phyloP scores from a whole-genome alignment of 2,329 filamentous ascomycete species.

The Venturia asperata region DNA sequence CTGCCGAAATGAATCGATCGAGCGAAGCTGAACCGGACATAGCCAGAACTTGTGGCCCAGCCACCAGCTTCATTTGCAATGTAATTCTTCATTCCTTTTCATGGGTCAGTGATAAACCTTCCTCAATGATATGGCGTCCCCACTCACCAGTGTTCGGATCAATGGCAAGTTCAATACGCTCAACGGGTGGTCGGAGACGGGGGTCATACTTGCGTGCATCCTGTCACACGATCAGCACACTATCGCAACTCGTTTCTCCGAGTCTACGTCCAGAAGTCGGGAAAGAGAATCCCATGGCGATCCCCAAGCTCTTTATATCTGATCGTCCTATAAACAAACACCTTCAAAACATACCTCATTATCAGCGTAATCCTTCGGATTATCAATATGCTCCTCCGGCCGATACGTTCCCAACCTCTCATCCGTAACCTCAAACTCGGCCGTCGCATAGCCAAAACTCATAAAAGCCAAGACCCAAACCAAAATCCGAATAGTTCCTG shows the following conservation, averaged over 20 bases:
- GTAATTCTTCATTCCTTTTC: conserved; percentile 92
- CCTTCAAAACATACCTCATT: conserved; percentile 13
- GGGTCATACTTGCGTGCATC: conserved; percentile 79
- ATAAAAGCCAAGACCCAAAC: conserved; percentile 51
- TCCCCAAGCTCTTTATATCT: background rate
- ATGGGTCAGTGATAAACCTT: background rate
- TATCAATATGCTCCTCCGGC: conserved; percentile 46
- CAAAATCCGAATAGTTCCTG: conserved; percentile 47
- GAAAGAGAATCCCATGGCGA: background rate
- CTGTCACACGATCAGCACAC: conserved; percentile 26
- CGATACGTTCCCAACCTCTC: conserved; percentile 40
- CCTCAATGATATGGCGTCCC: too few species aligned
- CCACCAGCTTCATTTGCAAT: conserved; percentile 82
- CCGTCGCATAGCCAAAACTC: conserved; percentile 50
- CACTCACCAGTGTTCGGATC: conserved; percentile 35
- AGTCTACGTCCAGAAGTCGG: background rate
- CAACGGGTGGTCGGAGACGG: conserved; percentile 72
- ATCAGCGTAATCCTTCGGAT: conserved; percentile 38
- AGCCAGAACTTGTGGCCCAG: conserved; percentile 87
- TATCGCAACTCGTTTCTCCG: background rate
- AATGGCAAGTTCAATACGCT: conserved; percentile 39
- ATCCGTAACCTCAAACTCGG: conserved; percentile 50
- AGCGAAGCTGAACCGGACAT: conserved; percentile 51
- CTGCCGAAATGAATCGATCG: conserved; percentile 44
- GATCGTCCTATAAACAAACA: background rate